phyloP scores from a whole-genome alignment of 2,329 filamentous ascomycete genomes.

The Fusarium subglutinans region DNA sequence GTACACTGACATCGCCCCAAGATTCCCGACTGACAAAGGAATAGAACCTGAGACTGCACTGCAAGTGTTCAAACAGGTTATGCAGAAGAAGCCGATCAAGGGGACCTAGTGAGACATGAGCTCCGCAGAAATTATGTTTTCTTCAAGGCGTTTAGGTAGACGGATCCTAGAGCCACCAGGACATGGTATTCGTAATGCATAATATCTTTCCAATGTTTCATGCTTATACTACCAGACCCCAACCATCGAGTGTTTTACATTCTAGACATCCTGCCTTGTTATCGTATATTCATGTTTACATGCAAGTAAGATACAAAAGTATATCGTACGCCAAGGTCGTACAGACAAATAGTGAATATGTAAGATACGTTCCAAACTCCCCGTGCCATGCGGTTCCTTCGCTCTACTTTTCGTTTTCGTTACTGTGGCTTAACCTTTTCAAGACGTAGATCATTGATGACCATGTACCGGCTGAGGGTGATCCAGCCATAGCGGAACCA shows the following conservation, averaged over 20 bases:
- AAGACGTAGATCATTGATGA: slow-evolving; percentile 83
- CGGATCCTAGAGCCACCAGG: neutral
- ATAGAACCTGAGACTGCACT: slow-evolving; percentile 41
- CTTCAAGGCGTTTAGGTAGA: neutral
- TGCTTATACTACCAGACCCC: neutral
- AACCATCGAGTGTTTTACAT: neutral
- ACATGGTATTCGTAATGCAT: neutral
- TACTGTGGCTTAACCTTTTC: slow-evolving; percentile 49
- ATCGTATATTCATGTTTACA: neutral
- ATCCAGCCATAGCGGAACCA: slow-evolving; percentile 99
- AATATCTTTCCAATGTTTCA: neutral
- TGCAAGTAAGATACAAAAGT: slow-evolving; percentile 3
- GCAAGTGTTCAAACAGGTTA: slow-evolving; percentile 42
- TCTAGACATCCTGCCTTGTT: neutral
- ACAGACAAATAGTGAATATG: slow-evolving; percentile 2
- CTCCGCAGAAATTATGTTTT: neutral
- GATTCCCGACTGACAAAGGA: slow-evolving; percentile 1
- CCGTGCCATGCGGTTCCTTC: slow-evolving; percentile 20
- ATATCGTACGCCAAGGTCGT: slow-evolving; percentile 10
- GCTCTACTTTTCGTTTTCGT: neutral
- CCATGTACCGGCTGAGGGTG: slow-evolving; percentile 89
- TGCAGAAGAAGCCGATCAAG: slow-evolving; percentile 36
- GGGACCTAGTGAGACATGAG: slow-evolving; percentile 20
- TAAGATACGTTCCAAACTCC: slow-evolving; percentile 20
- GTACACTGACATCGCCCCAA: neutral